Evolutionary conservation across 208 protist genomes (phyloP), one percentile per base, ranked within the genome.

Genomic region (Trypanosoma congolense): DNA sequence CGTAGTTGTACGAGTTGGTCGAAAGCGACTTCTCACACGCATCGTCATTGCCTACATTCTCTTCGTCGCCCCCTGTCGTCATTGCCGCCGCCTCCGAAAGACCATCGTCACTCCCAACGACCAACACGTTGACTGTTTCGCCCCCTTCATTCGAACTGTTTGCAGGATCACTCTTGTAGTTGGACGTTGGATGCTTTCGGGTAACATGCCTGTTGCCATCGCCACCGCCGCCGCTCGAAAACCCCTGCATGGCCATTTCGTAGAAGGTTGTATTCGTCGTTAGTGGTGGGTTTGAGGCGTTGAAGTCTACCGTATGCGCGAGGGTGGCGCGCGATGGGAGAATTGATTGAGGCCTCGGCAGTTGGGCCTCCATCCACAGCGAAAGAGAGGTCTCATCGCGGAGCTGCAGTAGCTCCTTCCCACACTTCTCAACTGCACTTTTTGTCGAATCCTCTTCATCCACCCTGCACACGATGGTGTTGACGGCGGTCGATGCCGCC

Each of bases 341-440:
- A 31, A 66, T 44, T 18, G 21, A 29, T 1, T 30, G 29, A 4
- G 66, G 50, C 50, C 55, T 61, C 14, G 66, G 66, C 3, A 73
- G 54, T 33, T 57, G 55, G n/a, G 49, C 56, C 45, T 73, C 66
- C 66, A 73, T 73, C 66, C 66, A 73, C 0, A 73, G 47, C 26
- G 56, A 41, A 2, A 73, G 66, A 26, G 58, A 43, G 1, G 66
- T 61, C 25, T 58, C 55, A 51, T 73, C 43, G 53, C 66, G 59
- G 10, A 73, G 52, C 22, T 65, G 66, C 26, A 73, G 35, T 14
- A 73, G 36, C 29, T 73, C 58, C 24, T 50, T 28, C 3, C 35
- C 40, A 29, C 60, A 65, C 3, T 64, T 9, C 3, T 52, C 22
- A 16, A 73, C 54, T 31, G 65, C 56, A 0, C 29, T 6, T 4